These are phyloP conservation scores for Vicia faba DNA, from an alignment of 306 rosid species.

Conservation along the genomic window DNA sequence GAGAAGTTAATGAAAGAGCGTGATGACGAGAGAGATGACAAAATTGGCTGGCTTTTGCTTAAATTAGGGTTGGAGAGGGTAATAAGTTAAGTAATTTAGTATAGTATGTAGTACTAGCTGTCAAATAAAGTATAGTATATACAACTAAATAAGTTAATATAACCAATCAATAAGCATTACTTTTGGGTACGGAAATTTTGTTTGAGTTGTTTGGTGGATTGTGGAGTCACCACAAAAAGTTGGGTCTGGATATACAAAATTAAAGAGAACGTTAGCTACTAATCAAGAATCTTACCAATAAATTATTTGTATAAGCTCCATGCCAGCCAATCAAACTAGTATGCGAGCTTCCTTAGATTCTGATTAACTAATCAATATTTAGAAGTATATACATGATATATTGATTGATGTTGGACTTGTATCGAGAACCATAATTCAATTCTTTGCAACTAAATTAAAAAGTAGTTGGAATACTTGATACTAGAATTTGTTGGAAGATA, in stretches of 20 bases:
- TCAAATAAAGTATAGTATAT: background rate
- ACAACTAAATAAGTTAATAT: background rate
- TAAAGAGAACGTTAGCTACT: background rate
- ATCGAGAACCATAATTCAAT: no score
- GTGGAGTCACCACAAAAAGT: conserved; percentile 31
- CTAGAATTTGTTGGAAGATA: no score
- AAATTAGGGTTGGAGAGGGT: conserved; percentile 22
- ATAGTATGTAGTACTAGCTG: background rate
- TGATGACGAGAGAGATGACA: conserved; percentile 31
- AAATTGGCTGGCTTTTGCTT: conserved; percentile 28
- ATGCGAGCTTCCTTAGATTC: conserved; percentile 10
- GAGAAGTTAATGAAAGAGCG: conserved; percentile 30
- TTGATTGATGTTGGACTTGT: no score
- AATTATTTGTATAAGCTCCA: conserved; percentile 3
- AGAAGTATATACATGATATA: no score
- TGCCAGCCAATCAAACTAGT: conserved; percentile 41
- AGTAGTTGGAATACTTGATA: no score
- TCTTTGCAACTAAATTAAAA: no score
- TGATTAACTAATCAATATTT: background rate
- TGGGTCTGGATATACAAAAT: background rate
- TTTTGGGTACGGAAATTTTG: conserved; percentile 41
- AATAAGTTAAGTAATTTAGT: background rate
- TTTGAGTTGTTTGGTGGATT: conserved; percentile 27
- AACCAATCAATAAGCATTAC: conserved; percentile 22
- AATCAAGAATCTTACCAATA: conserved; percentile 5